Conservation (phyloP, 1,284 basidiomycete genomes). For the Malassezia pachydermatis region DNA sequence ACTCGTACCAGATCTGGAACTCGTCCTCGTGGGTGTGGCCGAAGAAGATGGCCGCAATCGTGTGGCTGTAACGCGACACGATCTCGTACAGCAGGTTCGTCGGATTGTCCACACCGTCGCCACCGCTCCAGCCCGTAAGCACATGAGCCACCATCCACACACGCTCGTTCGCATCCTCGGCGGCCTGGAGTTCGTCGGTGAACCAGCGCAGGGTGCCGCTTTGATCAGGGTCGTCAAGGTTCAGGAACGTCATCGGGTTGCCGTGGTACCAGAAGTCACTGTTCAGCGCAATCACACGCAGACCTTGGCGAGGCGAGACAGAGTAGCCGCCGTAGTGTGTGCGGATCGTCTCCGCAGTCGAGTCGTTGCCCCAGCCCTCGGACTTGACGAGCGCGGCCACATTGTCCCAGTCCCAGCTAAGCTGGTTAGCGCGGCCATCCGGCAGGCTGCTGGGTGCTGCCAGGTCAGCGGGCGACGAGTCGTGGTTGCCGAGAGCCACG, state of each 20-base stretch:
- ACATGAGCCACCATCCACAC: slow-evolving; percentile 75
- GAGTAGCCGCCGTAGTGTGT: slow-evolving; percentile 67
- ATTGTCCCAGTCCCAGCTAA: slow-evolving; percentile 45
- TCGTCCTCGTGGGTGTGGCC: slow-evolving; percentile 75
- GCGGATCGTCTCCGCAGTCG: slow-evolving; percentile 56
- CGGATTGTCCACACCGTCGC: slow-evolving; percentile 55
- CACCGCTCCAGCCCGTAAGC: slow-evolving; percentile 57
- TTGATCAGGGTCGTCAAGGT: slow-evolving; percentile 60
- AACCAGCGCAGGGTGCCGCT: slow-evolving; percentile 67
- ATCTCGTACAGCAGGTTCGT: slow-evolving; percentile 51
- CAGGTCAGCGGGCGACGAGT: slow-evolving; percentile 36
- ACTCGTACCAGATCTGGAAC: slow-evolving; percentile 64
- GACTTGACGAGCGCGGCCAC: slow-evolving; percentile 19
- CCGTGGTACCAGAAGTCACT: slow-evolving; percentile 54
- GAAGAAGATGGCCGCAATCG: slow-evolving; percentile 69
- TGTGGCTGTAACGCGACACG: slow-evolving; percentile 65
- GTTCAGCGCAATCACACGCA: slow-evolving; percentile 66
- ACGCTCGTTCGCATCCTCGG: slow-evolving; percentile 31
- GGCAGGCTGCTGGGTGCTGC: slow-evolving; percentile 30
- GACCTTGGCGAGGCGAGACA: slow-evolving; percentile 59
- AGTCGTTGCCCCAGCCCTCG: slow-evolving; percentile 61
- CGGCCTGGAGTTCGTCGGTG: slow-evolving; percentile 63
- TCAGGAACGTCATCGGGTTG: slow-evolving; percentile 66
- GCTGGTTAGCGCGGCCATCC: slow-evolving; percentile 30
- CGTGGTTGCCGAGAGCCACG: slow-evolving; percentile 45